Evolutionary conservation across 2,329 filamentous ascomycete species (phyloP), one percentile per base, ranked within the genome.

Genomic region (Endocalyx cinctus): DNA sequence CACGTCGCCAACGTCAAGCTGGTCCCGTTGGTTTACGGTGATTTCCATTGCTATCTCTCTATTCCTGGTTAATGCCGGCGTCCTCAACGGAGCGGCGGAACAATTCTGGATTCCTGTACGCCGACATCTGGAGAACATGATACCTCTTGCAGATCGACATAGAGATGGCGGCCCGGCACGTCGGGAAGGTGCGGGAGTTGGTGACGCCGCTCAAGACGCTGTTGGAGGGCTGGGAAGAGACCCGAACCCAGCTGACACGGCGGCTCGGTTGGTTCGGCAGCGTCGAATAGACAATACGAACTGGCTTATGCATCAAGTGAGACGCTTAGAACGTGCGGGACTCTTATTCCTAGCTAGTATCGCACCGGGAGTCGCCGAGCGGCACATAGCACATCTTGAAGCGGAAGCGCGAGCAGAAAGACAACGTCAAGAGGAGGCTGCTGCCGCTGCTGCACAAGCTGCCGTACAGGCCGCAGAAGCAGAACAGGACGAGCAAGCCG

Each of bases 311-410:
- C 56, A 67, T 31, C 70, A 73, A 35, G 55, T 72, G 5, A 64
- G 77, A 36, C 62, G 74, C 10, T 48, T 76, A 6, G 77, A 83
- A 55, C 69, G 79, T 41, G 72, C 77, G 13, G 66, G 73, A 0
- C 66, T 82, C 12, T 61, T 83, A 16, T 82, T 83, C 47, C 60
- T 83, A 15, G 79, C 79, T 14, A 83, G 79, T 50, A 70, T 83
- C 39, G 75, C 78, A 2, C 79, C 79, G 1, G 79, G 79, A 8
- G 69, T 83, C 16, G 77, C 77, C 1, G 79, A 83, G 56, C 63
- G 77, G 30, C 79, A 83, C 41, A 81, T 83, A 39, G 72, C 70
- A 16, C 67, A 73, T 27, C 54, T 77, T 3, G 73, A 77, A 45
- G 71, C 68, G 4, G 67, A 73, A 35, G 69, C 66, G 25, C 60